A percentile compares a stretch with the other conserved stretches of the same genome.
These are phyloP conservation scores for Arthroderma sp. DNA, from an alignment of 2,329 filamentous ascomycete species.

Conservation along the genomic window DNA sequence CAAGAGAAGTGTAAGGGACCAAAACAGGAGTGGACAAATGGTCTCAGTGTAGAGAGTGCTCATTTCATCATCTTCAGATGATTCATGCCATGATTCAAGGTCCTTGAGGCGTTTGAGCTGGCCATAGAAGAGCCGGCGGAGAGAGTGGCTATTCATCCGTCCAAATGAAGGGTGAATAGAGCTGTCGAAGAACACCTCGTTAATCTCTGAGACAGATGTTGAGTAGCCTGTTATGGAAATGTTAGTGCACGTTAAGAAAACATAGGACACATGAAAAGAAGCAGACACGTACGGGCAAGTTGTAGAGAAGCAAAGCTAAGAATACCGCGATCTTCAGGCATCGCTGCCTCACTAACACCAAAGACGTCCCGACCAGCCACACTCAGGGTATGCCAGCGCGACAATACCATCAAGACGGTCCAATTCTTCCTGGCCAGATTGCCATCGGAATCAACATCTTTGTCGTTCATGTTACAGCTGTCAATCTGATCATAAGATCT, in stretches of 20 bases:
- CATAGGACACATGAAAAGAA: neutral
- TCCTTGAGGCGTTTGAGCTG: constrained; percentile 30
- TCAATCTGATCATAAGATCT: constrained; percentile 30
- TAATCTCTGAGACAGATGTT: constrained; percentile 26
- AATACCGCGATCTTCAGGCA: constrained; percentile 29
- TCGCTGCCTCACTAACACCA: constrained; percentile 28
- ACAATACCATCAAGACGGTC: constrained; percentile 29
- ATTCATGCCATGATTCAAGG: constrained; percentile 25
- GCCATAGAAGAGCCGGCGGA: constrained; percentile 27
- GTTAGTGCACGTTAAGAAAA: neutral
- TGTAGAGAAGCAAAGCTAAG: constrained; percentile 27
- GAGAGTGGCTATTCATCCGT: constrained; percentile 25
- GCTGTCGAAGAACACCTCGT: constrained; percentile 23
- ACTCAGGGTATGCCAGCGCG: constrained; percentile 33
- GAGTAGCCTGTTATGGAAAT: constrained; percentile 23
- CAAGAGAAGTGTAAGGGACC: constrained; percentile 32
- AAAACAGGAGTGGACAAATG: constrained; percentile 32
- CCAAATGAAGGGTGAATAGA: constrained; percentile 27
- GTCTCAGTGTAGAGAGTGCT: constrained; percentile 25
- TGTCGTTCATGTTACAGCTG: constrained; percentile 21
- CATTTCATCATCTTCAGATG: constrained; percentile 18
- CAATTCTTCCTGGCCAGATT: constrained; percentile 32
- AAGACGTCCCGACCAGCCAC: constrained; percentile 31
- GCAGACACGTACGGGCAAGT: constrained; percentile 27
- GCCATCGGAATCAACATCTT: constrained; percentile 31